phyloP scores from a whole-genome alignment of 2,329 filamentous ascomycete species.

The Neurospora sp. region DNA sequence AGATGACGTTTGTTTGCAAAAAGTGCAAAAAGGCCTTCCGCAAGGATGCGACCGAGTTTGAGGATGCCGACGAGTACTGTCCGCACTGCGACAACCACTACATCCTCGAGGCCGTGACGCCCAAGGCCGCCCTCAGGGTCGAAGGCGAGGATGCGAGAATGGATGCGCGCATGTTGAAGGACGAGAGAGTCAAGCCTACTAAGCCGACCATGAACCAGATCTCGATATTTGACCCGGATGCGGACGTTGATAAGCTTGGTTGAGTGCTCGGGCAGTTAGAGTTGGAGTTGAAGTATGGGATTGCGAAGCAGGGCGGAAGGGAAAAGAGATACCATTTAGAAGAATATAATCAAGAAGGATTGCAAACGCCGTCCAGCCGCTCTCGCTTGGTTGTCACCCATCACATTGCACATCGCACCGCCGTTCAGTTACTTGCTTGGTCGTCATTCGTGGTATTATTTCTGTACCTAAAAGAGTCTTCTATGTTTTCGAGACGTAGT shows the following conservation, averaged over 20 bases:
- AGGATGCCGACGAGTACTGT: constrained; percentile 97
- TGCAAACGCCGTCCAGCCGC: too few species aligned
- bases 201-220: constrained; percentile 35
- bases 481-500: neutral
- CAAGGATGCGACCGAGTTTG: constrained; percentile 84
- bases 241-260: constrained; percentile 66
- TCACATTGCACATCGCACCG: neutral
- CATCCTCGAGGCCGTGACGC: constrained; percentile 77
- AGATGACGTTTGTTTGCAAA: constrained; percentile 96
- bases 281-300: neutral
- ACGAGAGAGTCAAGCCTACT: constrained; percentile 59
- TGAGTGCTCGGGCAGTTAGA: constrained; percentile 37
- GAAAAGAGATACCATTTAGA: neutral
- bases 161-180: constrained; percentile 85
- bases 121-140: constrained; percentile 72
- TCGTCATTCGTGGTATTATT: neutral
- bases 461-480: neutral
- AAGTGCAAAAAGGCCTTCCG: constrained; percentile 99
- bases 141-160: constrained; percentile 85
- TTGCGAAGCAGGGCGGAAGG: neutral
- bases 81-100: constrained; percentile 99
- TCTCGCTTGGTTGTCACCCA: neutral
- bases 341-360: neutral
- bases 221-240: constrained; percentile 66
- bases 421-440: neutral